Percentiles rank a stretch among this genome's conserved stretches.
Conservation (phyloP, 768 basidiomycete genomes). For the Baorangia bicolor region DNA sequence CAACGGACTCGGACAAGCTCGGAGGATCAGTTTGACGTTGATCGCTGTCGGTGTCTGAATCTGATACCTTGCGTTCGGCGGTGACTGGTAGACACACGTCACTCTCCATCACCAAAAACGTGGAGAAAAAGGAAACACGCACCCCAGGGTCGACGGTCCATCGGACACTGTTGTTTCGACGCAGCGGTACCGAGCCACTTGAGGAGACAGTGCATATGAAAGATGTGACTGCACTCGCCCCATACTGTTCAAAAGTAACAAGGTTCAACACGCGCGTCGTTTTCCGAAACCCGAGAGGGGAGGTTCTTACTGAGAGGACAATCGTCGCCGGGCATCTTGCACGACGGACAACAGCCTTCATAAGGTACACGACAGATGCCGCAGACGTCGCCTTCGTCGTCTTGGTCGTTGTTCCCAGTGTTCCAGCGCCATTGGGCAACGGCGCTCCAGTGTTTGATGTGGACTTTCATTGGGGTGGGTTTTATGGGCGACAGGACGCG, state of each 20-base stretch:
- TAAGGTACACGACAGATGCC: slow-evolving; percentile 91
- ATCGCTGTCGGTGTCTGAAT: not conserved
- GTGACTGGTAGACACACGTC: slow-evolving; percentile 39
- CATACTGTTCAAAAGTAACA: too few relatives aligned
- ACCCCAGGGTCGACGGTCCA: slow-evolving; percentile 96
- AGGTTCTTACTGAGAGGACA: slow-evolving; percentile 66
- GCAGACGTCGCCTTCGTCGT: slow-evolving; percentile 64
- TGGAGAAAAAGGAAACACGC: slow-evolving; percentile 26
- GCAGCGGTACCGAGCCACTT: slow-evolving; percentile 92
- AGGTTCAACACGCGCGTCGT: not conserved
- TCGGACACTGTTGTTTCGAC: slow-evolving; percentile 96
- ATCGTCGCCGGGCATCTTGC: slow-evolving; percentile 96
- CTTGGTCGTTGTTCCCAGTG: slow-evolving; percentile 37
- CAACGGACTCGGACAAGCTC: not conserved
- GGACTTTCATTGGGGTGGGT: slow-evolving; percentile 62
- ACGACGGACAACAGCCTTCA: slow-evolving; percentile 93
- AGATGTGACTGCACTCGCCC: slow-evolving; percentile 97
- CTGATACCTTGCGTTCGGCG: slow-evolving; percentile 51
- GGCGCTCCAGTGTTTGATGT: slow-evolving; percentile 81
- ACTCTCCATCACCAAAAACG: not conserved
- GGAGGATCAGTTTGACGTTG: not conserved
- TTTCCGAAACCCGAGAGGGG: too few relatives aligned
- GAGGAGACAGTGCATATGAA: slow-evolving; percentile 97
- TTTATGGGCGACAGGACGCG: not conserved
- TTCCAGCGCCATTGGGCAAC: slow-evolving; percentile 93